These are phyloP conservation scores for Butyriboletus appendiculatus DNA, from an alignment of 1,284 basidiomycete species.

Conservation along the genomic window DNA sequence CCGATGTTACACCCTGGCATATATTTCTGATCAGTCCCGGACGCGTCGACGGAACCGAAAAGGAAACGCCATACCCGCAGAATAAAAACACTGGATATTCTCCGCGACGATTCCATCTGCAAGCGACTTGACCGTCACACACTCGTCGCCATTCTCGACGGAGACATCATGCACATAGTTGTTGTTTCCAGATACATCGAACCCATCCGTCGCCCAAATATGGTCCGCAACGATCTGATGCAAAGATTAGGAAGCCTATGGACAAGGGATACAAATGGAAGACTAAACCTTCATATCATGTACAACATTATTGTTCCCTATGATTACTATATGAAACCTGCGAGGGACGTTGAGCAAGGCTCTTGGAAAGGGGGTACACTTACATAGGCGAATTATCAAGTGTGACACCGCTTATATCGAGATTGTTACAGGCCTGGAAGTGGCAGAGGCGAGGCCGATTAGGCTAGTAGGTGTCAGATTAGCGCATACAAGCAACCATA, in stretches of 20 bases:
- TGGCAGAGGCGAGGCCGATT: constrained; percentile 8
- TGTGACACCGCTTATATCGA: constrained; percentile 20
- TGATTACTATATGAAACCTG: constrained; percentile 17
- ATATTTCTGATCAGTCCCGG: background rate
- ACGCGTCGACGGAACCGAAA: background rate
- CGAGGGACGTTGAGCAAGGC: background rate
- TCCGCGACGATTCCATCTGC: constrained; percentile 13
- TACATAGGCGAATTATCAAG: constrained; percentile 12
- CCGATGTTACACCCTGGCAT: constrained; percentile 19
- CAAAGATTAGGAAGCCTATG: background rate
- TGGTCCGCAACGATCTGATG: constrained; percentile 18
- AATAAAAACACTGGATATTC: constrained; percentile 15
- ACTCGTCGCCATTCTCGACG: constrained; percentile 24
- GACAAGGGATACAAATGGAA: background rate
- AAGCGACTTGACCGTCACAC: constrained; percentile 16
- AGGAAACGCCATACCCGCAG: constrained; percentile 5
- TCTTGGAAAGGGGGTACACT: background rate
- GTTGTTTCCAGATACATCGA: constrained; percentile 17
- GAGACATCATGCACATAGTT: constrained; percentile 21
- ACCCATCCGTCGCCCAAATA: constrained; percentile 12
- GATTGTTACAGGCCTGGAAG: constrained; percentile 11
- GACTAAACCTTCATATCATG: constrained; percentile 13
- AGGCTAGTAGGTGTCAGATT: constrained; percentile 10
- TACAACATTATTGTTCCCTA: constrained; percentile 7
- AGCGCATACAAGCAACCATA: background rate